These are phyloP conservation scores for Zygoascus biomembranicola DNA, from an alignment of 805 yeast species.

Conservation along the genomic window DNA sequence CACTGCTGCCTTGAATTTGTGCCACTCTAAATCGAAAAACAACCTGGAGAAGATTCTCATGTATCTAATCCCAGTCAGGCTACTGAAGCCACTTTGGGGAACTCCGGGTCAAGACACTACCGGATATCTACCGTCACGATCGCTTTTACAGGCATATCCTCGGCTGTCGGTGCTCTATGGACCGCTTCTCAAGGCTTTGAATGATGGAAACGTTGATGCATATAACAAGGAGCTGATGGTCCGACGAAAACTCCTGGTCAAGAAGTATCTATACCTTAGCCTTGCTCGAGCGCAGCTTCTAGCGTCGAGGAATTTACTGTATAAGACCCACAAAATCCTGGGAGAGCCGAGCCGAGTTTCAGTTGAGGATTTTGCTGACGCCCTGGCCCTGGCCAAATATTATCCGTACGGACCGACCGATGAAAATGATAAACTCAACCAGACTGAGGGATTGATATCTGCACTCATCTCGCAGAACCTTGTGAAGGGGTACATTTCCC, in stretches of 20 bases:
- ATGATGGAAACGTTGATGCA: constrained; percentile 45
- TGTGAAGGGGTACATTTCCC: constrained; percentile 77
- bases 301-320: constrained; percentile 45
- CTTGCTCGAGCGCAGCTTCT: constrained; percentile 44
- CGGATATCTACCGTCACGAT: constrained; percentile 39
- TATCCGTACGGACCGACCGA: constrained; percentile 6
- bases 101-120: constrained; percentile 14
- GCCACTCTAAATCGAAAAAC: constrained; percentile 22
- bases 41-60: constrained; percentile 43
- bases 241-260: constrained; percentile 45
- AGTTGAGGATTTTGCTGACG: constrained; percentile 37
- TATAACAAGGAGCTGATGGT: constrained; percentile 40
- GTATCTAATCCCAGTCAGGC: constrained; percentile 55
- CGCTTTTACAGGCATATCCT: constrained; percentile 36
- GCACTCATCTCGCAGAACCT: constrained; percentile 50
- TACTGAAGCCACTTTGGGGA: constrained; percentile 29
- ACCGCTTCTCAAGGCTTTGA: constrained; percentile 42
- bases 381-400: constrained; percentile 30
- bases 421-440: constrained; percentile 34
- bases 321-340: constrained; percentile 28
- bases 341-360: constrained; percentile 27
- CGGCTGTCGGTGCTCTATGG: constrained; percentile 35
- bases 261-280: constrained; percentile 52
- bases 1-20: constrained; percentile 38
- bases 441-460: constrained; percentile 63